A percentile compares a stretch with the other conserved stretches of the same genome.
These are phyloP conservation scores for Echinochloa phyllopogon DNA, from an alignment of 176 grass and related monocot genomes.

Conservation along the genomic window DNA sequence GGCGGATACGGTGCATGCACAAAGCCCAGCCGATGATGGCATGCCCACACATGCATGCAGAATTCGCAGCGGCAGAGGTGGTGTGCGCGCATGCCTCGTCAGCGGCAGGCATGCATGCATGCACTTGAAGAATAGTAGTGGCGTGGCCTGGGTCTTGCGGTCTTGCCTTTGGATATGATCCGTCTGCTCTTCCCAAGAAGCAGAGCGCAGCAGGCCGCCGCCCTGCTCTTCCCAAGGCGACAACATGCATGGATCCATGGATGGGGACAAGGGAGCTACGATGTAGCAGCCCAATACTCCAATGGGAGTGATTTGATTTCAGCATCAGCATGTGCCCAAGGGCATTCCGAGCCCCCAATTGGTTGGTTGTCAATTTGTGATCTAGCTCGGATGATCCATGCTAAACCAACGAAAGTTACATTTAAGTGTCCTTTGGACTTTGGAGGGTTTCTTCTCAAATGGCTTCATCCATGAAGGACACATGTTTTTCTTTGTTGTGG, in stretches of 20 bases:
- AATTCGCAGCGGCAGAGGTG: conserved; percentile 13
- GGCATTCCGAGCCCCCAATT: not conserved
- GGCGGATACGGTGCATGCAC: conserved; percentile 50
- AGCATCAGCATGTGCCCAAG: no score
- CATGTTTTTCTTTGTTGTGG: no score
- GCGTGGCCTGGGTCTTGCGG: not conserved
- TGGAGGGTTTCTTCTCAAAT: no score
- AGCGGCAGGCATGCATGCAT: not conserved
- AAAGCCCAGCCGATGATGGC: not conserved
- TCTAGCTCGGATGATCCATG: not conserved
- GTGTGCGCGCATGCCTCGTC: not conserved
- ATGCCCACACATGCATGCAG: conserved; percentile 16
- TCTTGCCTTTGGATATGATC: not conserved
- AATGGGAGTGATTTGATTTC: not conserved
- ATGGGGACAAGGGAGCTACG: not conserved
- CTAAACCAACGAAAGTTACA: not conserved
- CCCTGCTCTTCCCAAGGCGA: not conserved
- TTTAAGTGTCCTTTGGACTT: no score
- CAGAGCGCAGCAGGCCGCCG: not conserved
- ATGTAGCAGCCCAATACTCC: not conserved
- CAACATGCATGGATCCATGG: not conserved
- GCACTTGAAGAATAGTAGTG: not conserved
- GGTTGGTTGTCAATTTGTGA: not conserved
- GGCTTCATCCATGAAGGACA: no score
- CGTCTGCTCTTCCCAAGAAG: not conserved